Percentiles rank a stretch among this genome's conserved stretches.
phyloP scores from a whole-genome alignment of 1,139 yeast species.

The Hansenula sp. region DNA sequence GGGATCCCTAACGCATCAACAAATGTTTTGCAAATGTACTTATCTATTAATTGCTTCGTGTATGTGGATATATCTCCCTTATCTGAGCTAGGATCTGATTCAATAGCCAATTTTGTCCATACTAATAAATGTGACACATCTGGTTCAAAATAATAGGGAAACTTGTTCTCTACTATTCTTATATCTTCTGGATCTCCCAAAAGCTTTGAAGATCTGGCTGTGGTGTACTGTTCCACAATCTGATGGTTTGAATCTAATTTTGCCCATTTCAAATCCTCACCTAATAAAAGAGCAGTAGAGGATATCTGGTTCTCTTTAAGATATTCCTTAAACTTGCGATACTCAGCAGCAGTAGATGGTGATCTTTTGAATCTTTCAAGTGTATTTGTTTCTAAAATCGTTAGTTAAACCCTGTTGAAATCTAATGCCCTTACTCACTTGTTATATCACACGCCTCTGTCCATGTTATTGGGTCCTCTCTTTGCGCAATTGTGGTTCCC shows the following conservation, averaged over 20 bases:
- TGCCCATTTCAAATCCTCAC: slow-evolving; percentile 5
- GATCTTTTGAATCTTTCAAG: background rate
- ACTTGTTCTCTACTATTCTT: slow-evolving; percentile 25
- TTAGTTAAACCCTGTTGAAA: no score
- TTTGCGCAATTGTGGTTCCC: background rate
- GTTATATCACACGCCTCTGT: background rate
- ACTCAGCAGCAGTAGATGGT: background rate
- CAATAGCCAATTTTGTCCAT: slow-evolving; percentile 32
- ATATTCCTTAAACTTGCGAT: background rate
- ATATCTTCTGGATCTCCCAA: slow-evolving; percentile 7
- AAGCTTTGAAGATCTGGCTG: slow-evolving; percentile 3
- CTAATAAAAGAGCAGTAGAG: slow-evolving; percentile 2
- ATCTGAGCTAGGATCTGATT: slow-evolving; percentile 16
- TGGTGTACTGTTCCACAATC: slow-evolving; percentile 2
- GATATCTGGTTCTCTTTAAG: background rate
- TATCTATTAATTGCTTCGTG: slow-evolving; percentile 4
- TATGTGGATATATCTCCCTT: slow-evolving; percentile 3
- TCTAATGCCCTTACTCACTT: no score
- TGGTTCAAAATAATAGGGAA: slow-evolving; percentile 28
- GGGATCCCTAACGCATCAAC: slow-evolving; percentile 31
- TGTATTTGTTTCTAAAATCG: background rate
- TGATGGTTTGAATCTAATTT: slow-evolving; percentile 1
- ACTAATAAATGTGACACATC: slow-evolving; percentile 27
- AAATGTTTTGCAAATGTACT: slow-evolving; percentile 32
- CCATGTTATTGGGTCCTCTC: background rate